Evolutionary conservation across 805 yeast species (phyloP).

Genomic region (Cyberlindnera xylosilytica): DNA sequence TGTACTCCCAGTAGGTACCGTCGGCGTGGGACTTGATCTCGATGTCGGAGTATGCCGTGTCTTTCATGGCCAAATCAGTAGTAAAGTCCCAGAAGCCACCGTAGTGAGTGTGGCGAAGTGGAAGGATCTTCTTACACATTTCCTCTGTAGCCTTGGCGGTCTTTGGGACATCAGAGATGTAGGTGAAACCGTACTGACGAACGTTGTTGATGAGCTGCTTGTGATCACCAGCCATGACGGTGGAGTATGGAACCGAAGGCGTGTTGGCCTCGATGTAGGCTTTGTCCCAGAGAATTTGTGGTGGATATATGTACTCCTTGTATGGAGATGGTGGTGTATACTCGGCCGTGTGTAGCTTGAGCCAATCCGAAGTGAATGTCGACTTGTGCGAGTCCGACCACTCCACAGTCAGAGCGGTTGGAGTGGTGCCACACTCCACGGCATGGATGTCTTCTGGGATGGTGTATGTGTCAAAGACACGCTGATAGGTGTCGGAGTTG

Average conservation of each 20-base stretch:
- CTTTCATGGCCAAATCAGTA: slow-evolving; percentile 61
- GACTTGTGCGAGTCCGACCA: slow-evolving; percentile 23
- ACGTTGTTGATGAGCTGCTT: slow-evolving; percentile 22
- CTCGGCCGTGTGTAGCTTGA: slow-evolving; percentile 17
- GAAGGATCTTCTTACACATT: slow-evolving; percentile 54
- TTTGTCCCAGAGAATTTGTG: slow-evolving; percentile 43
- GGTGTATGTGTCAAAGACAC: slow-evolving; percentile 51
- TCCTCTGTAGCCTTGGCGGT: slow-evolving; percentile 56
- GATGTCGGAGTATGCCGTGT: slow-evolving; percentile 69
- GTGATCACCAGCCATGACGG: slow-evolving; percentile 38
- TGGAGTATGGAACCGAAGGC: slow-evolving; percentile 40
- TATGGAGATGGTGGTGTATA: slow-evolving; percentile 36
- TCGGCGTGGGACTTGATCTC: slow-evolving; percentile 67
- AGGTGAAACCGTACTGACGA: slow-evolving; percentile 51
- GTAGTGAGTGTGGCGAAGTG: slow-evolving; percentile 66
- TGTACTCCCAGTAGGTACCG: slow-evolving; percentile 72
- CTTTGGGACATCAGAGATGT: slow-evolving; percentile 59
- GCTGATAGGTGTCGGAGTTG: slow-evolving; percentile 54
- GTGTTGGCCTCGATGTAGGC: slow-evolving; percentile 27
- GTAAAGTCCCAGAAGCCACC: slow-evolving; percentile 85
- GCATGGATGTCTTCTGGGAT: slow-evolving; percentile 32
- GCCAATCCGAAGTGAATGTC: slow-evolving; percentile 20
- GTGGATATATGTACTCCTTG: slow-evolving; percentile 36
- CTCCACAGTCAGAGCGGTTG: slow-evolving; percentile 2
- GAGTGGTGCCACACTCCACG: slow-evolving; percentile 1